A percentile compares a stretch with the other conserved stretches of the same genome.
phyloP scores from a whole-genome alignment of 1,284 basidiomycete species.

The Cerioporus squamosus region DNA sequence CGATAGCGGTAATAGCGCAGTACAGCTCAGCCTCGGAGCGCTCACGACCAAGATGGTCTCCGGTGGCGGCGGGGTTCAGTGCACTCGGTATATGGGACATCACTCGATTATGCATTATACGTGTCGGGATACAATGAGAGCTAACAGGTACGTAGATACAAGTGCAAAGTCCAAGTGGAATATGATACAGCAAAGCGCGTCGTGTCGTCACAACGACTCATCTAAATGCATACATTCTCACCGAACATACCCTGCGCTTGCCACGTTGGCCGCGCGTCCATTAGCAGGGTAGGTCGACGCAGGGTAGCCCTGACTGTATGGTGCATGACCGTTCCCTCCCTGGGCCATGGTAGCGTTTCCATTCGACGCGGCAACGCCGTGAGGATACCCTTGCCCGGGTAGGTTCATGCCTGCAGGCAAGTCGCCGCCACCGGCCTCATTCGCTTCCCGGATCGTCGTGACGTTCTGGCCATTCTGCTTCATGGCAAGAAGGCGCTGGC shows the following conservation, averaged over 20 bases:
- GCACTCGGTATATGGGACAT: too few species aligned
- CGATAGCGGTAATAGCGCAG: too few species aligned
- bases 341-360: constrained; percentile 1
- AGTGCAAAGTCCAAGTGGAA: background rate
- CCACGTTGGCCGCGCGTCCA: constrained; percentile 1
- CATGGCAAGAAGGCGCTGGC: constrained; percentile 16
- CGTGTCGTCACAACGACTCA: background rate
- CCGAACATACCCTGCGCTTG: background rate
- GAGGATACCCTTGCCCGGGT: background rate
- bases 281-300: constrained; percentile 1
- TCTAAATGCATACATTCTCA: background rate
- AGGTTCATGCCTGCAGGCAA: background rate
- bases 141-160: too few species aligned
- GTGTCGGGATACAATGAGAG: too few species aligned
- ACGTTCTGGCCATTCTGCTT: constrained; percentile 10
- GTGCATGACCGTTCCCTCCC: constrained; percentile 7
- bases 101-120: too few species aligned
- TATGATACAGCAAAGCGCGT: background rate
- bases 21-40: background rate
- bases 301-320: constrained; percentile 2
- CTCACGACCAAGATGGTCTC: too few species aligned
- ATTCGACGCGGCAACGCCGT: background rate
- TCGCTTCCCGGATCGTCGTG: constrained; percentile 9
- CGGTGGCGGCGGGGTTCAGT: too few species aligned
- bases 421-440: constrained; percentile 3